A percentile compares a stretch with the other conserved stretches of the same genome.
Conservation (phyloP, 2,329 filamentous ascomycete genomes). For the Dothistroma septosporum region DNA sequence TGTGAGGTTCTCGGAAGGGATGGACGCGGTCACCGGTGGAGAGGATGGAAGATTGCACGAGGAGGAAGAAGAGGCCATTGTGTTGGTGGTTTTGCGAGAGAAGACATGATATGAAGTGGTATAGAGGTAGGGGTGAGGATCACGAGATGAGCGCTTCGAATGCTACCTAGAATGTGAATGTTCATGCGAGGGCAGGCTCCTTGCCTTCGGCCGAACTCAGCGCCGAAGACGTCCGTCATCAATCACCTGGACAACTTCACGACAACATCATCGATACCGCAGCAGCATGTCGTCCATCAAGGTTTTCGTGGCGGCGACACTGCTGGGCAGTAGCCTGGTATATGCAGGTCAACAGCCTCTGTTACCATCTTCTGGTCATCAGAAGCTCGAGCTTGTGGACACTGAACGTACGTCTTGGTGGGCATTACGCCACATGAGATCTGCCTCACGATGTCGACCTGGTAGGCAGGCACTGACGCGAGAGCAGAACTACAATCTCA, state of each 20-base stretch:
- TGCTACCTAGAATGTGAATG: too few relatives aligned
- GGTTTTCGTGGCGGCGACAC: not conserved
- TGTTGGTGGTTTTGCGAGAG: not conserved
- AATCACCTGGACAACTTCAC: not conserved
- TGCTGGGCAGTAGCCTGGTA: constrained; percentile 1
- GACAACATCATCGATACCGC: constrained; percentile 4
- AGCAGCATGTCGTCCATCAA: constrained; percentile 1
- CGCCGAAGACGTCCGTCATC: not conserved
- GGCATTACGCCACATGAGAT: too few relatives aligned
- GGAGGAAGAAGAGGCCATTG: constrained; percentile 1
- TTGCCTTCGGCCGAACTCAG: not conserved
- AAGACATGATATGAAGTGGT: not conserved
- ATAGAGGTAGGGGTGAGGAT: too few relatives aligned
- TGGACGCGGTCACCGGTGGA: constrained; percentile 25
- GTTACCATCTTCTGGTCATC: not conserved
- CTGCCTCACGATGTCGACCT: too few relatives aligned
- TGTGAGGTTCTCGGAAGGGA: constrained; percentile 27
- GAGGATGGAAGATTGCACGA: constrained; percentile 14
- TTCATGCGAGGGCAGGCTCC: too few relatives aligned
- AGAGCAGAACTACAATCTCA: constrained; percentile 48
- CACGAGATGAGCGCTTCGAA: too few relatives aligned
- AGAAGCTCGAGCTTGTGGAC: constrained; percentile 26
- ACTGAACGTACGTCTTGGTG: constrained; percentile 25
- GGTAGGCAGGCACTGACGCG: too few relatives aligned
- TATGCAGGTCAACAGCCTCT: constrained; percentile 14